Evolutionary conservation across 345 rosid species (phyloP), one percentile per base, ranked within the genome.

Genomic region (Rubroshorea leprosula): DNA sequence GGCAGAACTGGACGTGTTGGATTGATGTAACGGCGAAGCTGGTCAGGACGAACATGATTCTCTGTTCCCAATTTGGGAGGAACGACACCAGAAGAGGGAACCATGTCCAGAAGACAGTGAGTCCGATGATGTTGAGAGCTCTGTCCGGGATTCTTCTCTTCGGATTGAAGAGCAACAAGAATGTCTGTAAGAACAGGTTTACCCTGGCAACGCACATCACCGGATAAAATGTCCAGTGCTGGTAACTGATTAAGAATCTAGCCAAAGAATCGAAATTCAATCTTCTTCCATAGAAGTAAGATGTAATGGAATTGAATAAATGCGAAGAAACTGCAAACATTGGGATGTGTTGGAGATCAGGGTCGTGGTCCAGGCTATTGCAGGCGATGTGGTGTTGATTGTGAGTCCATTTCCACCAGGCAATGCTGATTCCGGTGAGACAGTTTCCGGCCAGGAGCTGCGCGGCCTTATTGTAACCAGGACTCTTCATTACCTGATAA

Each of bases 321-420:
- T 65, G 67, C 5, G 74, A 2, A 5, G 95, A 89, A 24, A 92
- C 98, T 6, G 96, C 98, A 35, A 92, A 80, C 19, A 92, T 62
- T 0, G 99, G 99, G 31, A 92, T 86, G 74, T 92, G 99, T 54
- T 92, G 99, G 6, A 92, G 91, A 69, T 92, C 99, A 0, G 99
- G 99, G 55, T 92, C 99, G 19, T 81, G 66, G 53, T 92, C 97
- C 2, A 92, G 96, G 55, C 93, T 86, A 49, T 92, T 92, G 71
- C 89, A 81, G 35, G 98, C 78, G 23, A 92, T 61, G 66, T 92
- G 98, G 45, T 92, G 98, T 4, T 89, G 93, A 48, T 92, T 92
- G 46, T 92, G 98, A 4, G 97, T 92, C 96, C 98, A 89, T 56
- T 92, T 92, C 98, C 98, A 92, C 98, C 98, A 89, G 46, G 97